Base-by-base conservation (phyloP, 768 basidiomycete genomes). In the Melanogaster broomeanus region DNA sequence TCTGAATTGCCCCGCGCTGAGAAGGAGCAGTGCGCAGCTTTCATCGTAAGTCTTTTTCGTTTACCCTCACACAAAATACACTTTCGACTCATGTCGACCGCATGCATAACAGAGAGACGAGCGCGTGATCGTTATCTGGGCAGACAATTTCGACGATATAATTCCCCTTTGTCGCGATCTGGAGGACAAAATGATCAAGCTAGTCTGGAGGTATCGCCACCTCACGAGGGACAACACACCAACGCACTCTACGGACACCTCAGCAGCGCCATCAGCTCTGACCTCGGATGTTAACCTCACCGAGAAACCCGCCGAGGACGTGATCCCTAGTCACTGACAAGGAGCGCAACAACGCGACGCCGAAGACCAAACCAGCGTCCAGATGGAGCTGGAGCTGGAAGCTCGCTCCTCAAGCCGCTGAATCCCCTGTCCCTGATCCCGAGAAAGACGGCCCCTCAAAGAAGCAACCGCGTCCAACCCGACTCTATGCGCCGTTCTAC, bases 1-100 rank as follows among this genome's bases (percentile, higher is more conserved):
- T 58, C 63, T 42, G 79, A 83, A 53, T 73, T 95, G 24, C 80
- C 87, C 10, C 79, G 80, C 40, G 90, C 92, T 3, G 89, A 94
- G 67, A 93, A 93, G 70, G 91, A 94, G 61, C 93, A 94, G 63
- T 92, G 88, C 48, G 93, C 84, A 15, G 93, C 93, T 16, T 94
- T 95, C 68, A 80, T 92, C 53, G 89, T 90, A 61, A 65, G 87
- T 15, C 44, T 21, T 28, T 4, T 2, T 6, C n/a, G 15, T 25
- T 28, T 15, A 3, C 25, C 18, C 11, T 30, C 18, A 38, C n/a
- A n/a, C n/a, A n/a, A n/a, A n/a, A n/a, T n/a, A n/a, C 30, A 30
- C 30, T 3, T 30, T 30, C 1, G 1, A 38, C 45, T 34, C 38
- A 41, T 25, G 30, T 31, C 41, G 45, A 33, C 39, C 25, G 22